Evolutionary conservation across 2,329 filamentous ascomycete species (phyloP).

Genomic region (Bipolaris oryzae): DNA sequence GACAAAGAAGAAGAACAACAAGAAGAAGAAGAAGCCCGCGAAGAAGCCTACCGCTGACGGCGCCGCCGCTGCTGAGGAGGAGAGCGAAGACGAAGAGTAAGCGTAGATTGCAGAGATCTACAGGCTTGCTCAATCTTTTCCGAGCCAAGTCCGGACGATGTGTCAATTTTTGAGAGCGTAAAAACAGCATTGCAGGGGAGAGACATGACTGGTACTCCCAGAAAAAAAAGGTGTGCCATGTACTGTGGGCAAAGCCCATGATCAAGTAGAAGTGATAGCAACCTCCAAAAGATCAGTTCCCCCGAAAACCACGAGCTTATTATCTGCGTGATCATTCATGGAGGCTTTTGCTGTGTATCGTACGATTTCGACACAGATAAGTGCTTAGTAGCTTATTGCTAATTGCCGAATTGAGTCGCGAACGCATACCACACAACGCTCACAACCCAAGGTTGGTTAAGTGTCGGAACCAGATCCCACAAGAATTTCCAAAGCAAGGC

Average conservation of each 20-base stretch:
- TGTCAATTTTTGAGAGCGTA: conserved; percentile 1
- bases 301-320: not conserved
- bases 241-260: conserved; percentile 1
- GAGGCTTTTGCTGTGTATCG: not conserved
- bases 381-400: not conserved
- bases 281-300: conserved; percentile 10
- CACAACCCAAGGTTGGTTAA: not conserved
- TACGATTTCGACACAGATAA: not conserved
- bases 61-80: conserved; percentile 51
- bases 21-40: conserved; percentile 74
- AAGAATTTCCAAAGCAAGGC: not conserved
- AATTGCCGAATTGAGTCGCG: not conserved
- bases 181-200: conserved; percentile 1
- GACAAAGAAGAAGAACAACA: conserved; percentile 85
- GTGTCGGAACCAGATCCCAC: too few species aligned
- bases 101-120: conserved; percentile 4
- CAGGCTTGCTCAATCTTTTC: conserved; percentile 1
- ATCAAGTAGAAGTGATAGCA: conserved; percentile 17
- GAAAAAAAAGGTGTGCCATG: not conserved
- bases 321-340: not conserved
- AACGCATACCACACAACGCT: not conserved
- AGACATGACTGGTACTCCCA: conserved; percentile 1
- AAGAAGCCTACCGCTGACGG: conserved; percentile 66
- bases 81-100: conserved; percentile 46
- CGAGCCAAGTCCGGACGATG: conserved; percentile 4